Evolutionary conservation across 2,329 filamentous ascomycete genomes (phyloP), one percentile per base, ranked within the genome.

Genomic region (Talaromyces islandicus): DNA sequence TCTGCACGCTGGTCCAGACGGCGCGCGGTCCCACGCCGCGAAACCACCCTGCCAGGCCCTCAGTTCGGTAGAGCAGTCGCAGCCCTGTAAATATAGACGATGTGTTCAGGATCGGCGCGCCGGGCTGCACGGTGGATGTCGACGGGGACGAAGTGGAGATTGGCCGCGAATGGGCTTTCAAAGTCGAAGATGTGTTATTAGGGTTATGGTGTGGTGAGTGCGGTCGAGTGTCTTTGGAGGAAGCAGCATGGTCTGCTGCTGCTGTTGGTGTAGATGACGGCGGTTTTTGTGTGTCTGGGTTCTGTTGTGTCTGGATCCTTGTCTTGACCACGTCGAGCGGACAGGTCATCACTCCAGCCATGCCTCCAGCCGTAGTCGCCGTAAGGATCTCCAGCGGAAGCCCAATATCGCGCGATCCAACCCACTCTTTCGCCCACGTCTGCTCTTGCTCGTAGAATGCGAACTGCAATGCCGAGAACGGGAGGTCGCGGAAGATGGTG

Each of bases 301-400:
- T 86, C 56, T 95, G 84, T 74, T 99, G 94, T 0, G 94, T 99
- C 75, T 99, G 95, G 35, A 97, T 88, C 58, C 94, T 84, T 0
- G 94, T 99, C 78, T 99, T 99, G 63, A 99, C 93, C 6, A 99
- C 94, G 70, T 99, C 94, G 64, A 99, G 84, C 1, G 94, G 94
- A 69, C 94, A 97, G 1, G 94, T 99, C 14, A 99, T 86, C 7
- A 96, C 90, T 57, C 94, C 94, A 1, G 94, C 94, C 73, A 97
- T 85, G 43, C 93, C 93, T 66, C 94, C 94, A 6, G 94, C 95
- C 3, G 87, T 88, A 3, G 90, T 92, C 17, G 92, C 94, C 0
- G 94, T 99, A 14, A 95, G 75, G 25, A 97, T 88, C 73, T 99
- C 94, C 41, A 97, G 75, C 0, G 87, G 83, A 35, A 95, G 77